Conservation (phyloP, 306 rosid species). For the Aeschynomene evenia region DNA sequence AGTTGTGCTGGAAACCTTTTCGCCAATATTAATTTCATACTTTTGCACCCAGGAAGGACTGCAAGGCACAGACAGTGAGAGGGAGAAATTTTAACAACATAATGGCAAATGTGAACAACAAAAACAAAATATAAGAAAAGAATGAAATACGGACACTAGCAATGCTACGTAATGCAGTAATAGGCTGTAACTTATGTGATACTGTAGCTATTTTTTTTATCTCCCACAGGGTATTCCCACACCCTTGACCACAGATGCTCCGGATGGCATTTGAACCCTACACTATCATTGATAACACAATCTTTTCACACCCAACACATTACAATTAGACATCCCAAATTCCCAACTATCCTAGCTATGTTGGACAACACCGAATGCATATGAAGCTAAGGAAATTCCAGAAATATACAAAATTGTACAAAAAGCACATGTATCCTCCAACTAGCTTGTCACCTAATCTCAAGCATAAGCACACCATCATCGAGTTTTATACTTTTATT, state of each 20-base stretch:
- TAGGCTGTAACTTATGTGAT: neutral
- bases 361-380: neutral
- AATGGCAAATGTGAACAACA: neutral
- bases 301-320: neutral
- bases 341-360: neutral
- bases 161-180: neutral
- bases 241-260: neutral
- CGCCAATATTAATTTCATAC: slow-evolving; percentile 39
- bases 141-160: neutral
- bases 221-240: neutral
- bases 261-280: neutral
- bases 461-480: slow-evolving; percentile 2
- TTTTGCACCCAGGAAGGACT: slow-evolving; percentile 71
- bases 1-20: slow-evolving; percentile 29
- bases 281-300: neutral
- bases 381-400: neutral
- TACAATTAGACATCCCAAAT: neutral
- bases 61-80: slow-evolving; percentile 32
- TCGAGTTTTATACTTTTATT: neutral
- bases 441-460: neutral
- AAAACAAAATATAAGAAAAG: neutral
- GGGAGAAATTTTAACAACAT: neutral
- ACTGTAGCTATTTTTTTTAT: neutral
- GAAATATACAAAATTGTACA: neutral
- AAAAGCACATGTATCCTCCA: neutral